Conservation (phyloP, 202 grass and related monocot genomes). For the Thinopyrum obtusiflorum region DNA sequence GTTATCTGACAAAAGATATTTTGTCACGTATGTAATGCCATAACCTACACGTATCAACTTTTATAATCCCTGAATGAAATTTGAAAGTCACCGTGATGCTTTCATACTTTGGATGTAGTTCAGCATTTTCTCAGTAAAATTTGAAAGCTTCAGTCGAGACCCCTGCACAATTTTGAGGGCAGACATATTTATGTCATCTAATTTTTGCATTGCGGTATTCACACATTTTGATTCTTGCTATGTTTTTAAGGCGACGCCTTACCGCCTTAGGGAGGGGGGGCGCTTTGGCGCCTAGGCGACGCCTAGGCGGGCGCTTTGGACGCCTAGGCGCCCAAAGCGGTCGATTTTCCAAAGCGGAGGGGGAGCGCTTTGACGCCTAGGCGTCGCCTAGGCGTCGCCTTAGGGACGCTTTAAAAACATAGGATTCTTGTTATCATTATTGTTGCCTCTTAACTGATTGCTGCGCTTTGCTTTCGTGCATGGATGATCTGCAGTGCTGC, state of each 20-base stretch:
- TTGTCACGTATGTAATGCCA: background rate
- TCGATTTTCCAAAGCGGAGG: too few species aligned
- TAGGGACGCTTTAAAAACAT: too few species aligned
- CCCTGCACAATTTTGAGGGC: background rate
- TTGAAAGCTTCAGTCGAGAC: constrained; percentile 20
- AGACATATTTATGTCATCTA: background rate
- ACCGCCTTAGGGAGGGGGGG: too few species aligned
- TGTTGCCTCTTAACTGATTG: constrained; percentile 40
- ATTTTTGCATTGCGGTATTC: background rate
- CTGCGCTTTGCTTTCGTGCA: constrained; percentile 40
- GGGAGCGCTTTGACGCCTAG: too few species aligned
- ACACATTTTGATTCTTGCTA: constrained; percentile 20
- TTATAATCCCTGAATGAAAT: background rate
- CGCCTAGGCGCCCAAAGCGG: too few species aligned
- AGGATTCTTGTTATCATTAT: constrained; percentile 21
- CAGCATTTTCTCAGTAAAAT: constrained; percentile 17
- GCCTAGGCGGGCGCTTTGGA: too few species aligned
- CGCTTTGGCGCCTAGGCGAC: too few species aligned
- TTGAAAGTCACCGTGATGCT: background rate
- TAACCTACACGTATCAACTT: background rate
- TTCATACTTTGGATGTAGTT: background rate
- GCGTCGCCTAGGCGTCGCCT: too few species aligned
- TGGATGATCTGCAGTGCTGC: constrained; percentile 67
- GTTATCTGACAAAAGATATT: background rate
- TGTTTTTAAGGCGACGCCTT: too few species aligned